Conservation (phyloP, 208 protist genomes). For the Angomonas desouzai region DNA sequence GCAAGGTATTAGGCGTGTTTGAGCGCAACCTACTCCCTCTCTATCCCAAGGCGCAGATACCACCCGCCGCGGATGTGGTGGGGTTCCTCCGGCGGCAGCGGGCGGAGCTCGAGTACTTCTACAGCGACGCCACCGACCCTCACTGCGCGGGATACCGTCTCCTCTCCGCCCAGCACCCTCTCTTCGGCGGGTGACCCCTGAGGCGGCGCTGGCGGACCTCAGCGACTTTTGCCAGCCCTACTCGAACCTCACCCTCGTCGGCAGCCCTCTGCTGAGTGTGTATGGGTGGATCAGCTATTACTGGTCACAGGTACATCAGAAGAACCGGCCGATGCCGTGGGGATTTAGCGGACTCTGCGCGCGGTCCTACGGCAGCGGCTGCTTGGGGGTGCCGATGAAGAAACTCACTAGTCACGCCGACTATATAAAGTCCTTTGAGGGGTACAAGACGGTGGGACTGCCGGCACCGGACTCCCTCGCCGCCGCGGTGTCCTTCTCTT, state of each 20-base stretch:
- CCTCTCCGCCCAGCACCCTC: background rate
- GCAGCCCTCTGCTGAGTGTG: constrained; percentile 19
- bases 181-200: background rate
- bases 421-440: constrained; percentile 7
- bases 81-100: constrained; percentile 17
- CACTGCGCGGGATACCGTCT: background rate
- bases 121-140: background rate
- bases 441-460: constrained; percentile 10
- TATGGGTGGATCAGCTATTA: constrained; percentile 28
- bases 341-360: constrained; percentile 26
- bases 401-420: background rate
- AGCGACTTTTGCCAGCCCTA: constrained; percentile 20
- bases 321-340: constrained; percentile 18
- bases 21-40: constrained; percentile 11
- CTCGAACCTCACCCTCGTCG: constrained; percentile 21
- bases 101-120: constrained; percentile 20
- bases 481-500: constrained; percentile 13
- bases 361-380: constrained; percentile 13
- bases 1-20: constrained; percentile 18
- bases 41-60: background rate
- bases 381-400: constrained; percentile 13
- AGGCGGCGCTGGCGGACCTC: constrained; percentile 17
- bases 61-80: background rate
- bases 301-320: constrained; percentile 9
- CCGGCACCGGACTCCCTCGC: constrained; percentile 19